A percentile compares a stretch with the other conserved stretches of the same genome.
These are phyloP conservation scores for Oropetium thomaeum DNA, from an alignment of 176 grass and related monocot species.

Conservation along the genomic window DNA sequence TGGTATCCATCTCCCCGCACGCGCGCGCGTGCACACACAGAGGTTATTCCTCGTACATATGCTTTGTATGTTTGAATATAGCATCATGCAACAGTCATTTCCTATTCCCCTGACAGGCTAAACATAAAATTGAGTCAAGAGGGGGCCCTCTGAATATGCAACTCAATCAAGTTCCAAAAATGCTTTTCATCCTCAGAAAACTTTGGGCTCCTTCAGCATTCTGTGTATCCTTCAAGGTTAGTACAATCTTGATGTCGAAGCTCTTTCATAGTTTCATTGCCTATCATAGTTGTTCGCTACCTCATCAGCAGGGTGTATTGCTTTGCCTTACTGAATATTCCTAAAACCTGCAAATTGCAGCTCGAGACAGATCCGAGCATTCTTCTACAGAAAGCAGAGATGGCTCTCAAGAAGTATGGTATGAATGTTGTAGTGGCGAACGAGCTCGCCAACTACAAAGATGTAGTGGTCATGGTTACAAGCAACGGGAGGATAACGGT, in stretches of 20 bases:
- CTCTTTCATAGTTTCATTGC: not conserved
- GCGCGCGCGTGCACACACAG: too few relatives aligned
- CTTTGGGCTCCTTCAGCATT: conserved; percentile 77
- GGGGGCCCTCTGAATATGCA: conserved; percentile 82
- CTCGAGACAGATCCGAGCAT: conserved; percentile 80
- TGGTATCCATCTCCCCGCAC: not conserved
- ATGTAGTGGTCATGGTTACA: conserved; percentile 50
- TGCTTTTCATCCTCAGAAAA: conserved; percentile 73
- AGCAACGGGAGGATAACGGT: conserved; percentile 33
- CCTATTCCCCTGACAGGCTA: conserved; percentile 43
- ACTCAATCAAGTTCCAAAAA: conserved; percentile 88
- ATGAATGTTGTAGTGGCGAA: conserved; percentile 75
- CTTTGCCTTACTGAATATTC: not conserved
- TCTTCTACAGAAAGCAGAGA: conserved; percentile 65
- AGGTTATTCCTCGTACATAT: too few relatives aligned
- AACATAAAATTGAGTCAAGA: conserved; percentile 96
- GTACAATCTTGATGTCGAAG: not conserved
- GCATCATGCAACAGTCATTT: not conserved
- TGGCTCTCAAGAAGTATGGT: conserved; percentile 64
- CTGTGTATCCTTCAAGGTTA: conserved; percentile 94
- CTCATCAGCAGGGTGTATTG: not conserved
- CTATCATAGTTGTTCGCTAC: too few relatives aligned
- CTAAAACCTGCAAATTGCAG: conserved; percentile 37
- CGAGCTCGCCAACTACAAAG: conserved; percentile 58
- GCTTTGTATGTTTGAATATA: not conserved